These are phyloP conservation scores for Fusarium goolgardi DNA, from an alignment of 2,329 filamentous ascomycete species.

Conservation along the genomic window DNA sequence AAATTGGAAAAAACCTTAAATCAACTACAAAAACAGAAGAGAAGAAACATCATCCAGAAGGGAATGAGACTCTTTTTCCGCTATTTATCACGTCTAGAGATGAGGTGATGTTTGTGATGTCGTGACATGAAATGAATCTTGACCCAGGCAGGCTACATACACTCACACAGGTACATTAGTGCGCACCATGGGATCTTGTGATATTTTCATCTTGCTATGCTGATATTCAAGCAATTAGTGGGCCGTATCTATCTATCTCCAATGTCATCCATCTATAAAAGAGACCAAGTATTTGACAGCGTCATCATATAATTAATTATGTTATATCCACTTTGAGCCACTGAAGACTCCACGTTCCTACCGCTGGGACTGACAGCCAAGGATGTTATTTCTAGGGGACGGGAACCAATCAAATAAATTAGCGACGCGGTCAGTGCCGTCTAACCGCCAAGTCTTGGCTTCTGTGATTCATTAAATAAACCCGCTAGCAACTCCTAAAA, in stretches of 20 bases:
- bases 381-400: not conserved
- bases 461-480: not conserved
- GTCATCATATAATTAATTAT: not conserved
- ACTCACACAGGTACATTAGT: not conserved
- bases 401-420: not conserved
- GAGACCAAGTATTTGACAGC: not conserved
- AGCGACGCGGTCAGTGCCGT: not conserved
- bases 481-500: not conserved
- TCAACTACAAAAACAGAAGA: not conserved
- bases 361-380: not conserved
- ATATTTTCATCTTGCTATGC: not conserved
- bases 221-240: not conserved
- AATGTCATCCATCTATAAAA: not conserved
- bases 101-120: not conserved
- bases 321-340: not conserved
- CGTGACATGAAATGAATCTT: not conserved
- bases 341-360: not conserved
- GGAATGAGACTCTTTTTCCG: not conserved
- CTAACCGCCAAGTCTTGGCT: constrained; percentile 7
- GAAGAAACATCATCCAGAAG: not conserved
- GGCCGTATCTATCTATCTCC: not conserved
- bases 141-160: not conserved
- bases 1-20: not conserved
- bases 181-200: not conserved
- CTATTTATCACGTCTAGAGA: not conserved